Evolutionary conservation across 305 asterid genomes (phyloP).

Genomic region (Solanum hybrid): DNA sequence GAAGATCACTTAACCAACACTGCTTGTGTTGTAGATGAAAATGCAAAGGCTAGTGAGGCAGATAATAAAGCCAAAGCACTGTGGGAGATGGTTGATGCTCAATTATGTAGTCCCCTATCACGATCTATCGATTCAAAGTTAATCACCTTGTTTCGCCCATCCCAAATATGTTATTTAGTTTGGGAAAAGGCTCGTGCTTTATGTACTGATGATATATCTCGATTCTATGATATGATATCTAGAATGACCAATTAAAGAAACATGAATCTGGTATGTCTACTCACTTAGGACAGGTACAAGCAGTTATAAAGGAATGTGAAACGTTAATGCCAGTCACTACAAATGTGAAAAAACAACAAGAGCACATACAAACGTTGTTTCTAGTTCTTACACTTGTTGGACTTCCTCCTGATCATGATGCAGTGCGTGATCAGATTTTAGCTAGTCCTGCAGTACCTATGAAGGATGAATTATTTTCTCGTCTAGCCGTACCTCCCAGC

Average conservation of each 20-base stretch:
- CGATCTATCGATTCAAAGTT: not conserved
- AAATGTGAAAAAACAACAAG: not conserved
- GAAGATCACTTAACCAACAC: not conserved
- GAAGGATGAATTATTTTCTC: not conserved
- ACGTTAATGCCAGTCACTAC: not conserved
- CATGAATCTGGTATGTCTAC: not conserved
- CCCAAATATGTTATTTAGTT: not conserved
- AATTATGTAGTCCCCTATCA: not conserved
- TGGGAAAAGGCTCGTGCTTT: not conserved
- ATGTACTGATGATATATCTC: not conserved
- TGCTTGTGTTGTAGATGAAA: not conserved
- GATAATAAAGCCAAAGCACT: not conserved
- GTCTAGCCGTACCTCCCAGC: not conserved
- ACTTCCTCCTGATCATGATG: not conserved
- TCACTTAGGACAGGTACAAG: not conserved
- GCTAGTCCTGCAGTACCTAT: not conserved
- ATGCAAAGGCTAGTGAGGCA: not conserved
- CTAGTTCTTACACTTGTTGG: not conserved
- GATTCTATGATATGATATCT: not conserved
- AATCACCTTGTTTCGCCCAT: not conserved
- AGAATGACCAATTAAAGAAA: not conserved
- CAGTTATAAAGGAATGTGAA: not conserved
- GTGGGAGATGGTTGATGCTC: not conserved
- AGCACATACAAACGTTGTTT: not conserved
- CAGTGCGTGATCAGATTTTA: too few relatives aligned